Percentiles rank a stretch among this genome's conserved stretches.
phyloP scores from a whole-genome alignment of 495 filamentous ascomycete genomes.

The Penicillium chermesinum region DNA sequence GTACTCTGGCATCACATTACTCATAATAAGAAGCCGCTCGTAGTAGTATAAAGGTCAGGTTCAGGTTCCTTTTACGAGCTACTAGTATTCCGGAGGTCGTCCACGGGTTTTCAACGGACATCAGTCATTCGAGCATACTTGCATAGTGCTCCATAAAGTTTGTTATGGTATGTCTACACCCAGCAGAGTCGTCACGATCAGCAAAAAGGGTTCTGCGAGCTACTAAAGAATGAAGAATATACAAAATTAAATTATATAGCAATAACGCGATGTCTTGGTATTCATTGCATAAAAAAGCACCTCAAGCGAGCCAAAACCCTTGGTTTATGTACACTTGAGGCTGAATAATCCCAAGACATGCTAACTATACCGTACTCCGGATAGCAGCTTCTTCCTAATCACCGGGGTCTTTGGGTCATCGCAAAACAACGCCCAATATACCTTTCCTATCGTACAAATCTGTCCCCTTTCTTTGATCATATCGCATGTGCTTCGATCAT shows the following conservation, averaged over 20 bases:
- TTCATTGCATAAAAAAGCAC: neutral
- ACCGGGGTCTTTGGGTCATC: neutral
- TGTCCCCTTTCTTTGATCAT: constrained; percentile 21
- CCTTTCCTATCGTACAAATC: constrained; percentile 36
- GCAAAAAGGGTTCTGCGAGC: too few species aligned
- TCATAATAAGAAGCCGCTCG: too few species aligned
- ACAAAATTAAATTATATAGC: neutral
- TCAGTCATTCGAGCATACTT: too few species aligned
- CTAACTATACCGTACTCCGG: neutral
- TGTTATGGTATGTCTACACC: too few species aligned
- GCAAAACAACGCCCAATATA: constrained; percentile 15
- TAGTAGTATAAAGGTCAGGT: too few species aligned
- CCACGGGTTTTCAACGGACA: too few species aligned
- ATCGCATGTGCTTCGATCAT: constrained; percentile 18
- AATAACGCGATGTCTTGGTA: neutral
- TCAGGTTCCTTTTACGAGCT: too few species aligned
- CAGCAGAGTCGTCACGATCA: too few species aligned
- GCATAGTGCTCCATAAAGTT: too few species aligned
- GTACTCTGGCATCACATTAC: too few species aligned
- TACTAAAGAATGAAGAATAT: too few species aligned
- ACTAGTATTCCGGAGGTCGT: too few species aligned
- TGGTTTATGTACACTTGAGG: constrained; percentile 8
- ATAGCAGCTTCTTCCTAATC: neutral
- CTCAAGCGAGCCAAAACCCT: neutral
- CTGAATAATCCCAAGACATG: neutral